Conservation (phyloP, 2,329 filamentous ascomycete species). For the Stagonosporopsis cucurbitacearum region DNA sequence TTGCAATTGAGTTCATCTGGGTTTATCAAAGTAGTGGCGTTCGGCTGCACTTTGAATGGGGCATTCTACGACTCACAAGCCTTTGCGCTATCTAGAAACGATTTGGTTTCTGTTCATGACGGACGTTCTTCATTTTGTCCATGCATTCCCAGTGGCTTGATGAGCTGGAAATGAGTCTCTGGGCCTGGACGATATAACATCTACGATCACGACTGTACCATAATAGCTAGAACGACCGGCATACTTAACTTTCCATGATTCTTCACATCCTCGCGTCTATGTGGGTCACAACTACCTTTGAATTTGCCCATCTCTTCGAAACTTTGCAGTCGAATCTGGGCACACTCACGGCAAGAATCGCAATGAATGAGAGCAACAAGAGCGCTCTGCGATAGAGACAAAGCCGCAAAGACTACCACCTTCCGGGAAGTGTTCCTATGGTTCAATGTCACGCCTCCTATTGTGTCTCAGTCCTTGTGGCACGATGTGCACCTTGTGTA, state of each 20-base stretch:
- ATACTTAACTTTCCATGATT: not conserved
- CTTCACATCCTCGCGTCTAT: not conserved
- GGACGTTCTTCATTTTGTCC: constrained; percentile 5
- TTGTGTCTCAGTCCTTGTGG: not conserved
- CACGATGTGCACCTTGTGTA: not conserved
- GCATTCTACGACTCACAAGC: constrained; percentile 7
- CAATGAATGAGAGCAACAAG: not conserved
- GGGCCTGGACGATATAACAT: not conserved
- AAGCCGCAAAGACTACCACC: not conserved
- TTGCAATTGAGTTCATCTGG: constrained; percentile 15
- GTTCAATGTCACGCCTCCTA: not conserved
- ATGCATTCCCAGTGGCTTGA: constrained; percentile 5
- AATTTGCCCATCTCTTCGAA: not conserved
- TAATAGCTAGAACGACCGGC: not conserved
- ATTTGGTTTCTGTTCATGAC: constrained; percentile 1
- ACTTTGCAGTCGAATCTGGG: not conserved
- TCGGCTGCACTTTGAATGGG: constrained; percentile 3
- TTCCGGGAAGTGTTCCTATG: not conserved
- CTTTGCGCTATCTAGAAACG: constrained; percentile 9
- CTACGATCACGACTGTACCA: constrained; percentile 20
- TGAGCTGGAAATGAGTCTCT: not conserved
- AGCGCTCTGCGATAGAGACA: not conserved
- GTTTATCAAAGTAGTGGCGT: constrained; percentile 11
- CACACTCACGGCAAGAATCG: not conserved
- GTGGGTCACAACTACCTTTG: not conserved